Percentiles rank a stretch among this genome's conserved stretches.
Conservation (phyloP, 352 stramenopile species). For the Phytophthora cajani region DNA sequence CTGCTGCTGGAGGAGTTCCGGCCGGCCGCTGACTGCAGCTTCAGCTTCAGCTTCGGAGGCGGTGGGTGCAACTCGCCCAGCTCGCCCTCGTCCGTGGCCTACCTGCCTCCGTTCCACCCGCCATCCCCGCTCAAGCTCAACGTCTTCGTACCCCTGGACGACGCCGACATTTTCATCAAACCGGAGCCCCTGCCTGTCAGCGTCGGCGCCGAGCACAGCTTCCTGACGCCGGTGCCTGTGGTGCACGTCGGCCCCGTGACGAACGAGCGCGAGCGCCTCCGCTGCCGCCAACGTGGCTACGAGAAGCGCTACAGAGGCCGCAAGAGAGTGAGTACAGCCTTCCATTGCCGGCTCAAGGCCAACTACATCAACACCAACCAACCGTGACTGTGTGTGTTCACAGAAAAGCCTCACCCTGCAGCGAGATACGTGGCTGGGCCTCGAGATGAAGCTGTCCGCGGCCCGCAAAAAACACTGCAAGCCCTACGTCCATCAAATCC, state of each 20-base stretch:
- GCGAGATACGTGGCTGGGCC: constrained; percentile 36
- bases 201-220: not conserved
- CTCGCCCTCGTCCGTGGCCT: constrained; percentile 37
- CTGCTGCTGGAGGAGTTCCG: constrained; percentile 31
- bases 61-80: not conserved
- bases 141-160: not conserved
- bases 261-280: constrained; percentile 40
- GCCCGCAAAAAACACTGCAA: constrained; percentile 22
- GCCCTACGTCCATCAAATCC: constrained; percentile 13
- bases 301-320: constrained; percentile 51
- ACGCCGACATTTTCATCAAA: constrained; percentile 14
- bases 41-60: constrained; percentile 1
- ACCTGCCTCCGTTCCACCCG: constrained; percentile 20
- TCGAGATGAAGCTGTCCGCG: constrained; percentile 39
- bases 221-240: constrained; percentile 3
- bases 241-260: constrained; percentile 1
- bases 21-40: constrained; percentile 12
- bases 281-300: constrained; percentile 45
- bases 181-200: constrained; percentile 3
- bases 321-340: constrained; percentile 45
- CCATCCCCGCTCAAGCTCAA: constrained; percentile 3
- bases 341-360: not conserved
- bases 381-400: constrained; percentile 12
- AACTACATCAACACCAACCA: constrained; percentile 8
- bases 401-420: constrained; percentile 39